Base-by-base conservation (phyloP, 164 flowering plant genomes). In the Vitis rupestris region DNA sequence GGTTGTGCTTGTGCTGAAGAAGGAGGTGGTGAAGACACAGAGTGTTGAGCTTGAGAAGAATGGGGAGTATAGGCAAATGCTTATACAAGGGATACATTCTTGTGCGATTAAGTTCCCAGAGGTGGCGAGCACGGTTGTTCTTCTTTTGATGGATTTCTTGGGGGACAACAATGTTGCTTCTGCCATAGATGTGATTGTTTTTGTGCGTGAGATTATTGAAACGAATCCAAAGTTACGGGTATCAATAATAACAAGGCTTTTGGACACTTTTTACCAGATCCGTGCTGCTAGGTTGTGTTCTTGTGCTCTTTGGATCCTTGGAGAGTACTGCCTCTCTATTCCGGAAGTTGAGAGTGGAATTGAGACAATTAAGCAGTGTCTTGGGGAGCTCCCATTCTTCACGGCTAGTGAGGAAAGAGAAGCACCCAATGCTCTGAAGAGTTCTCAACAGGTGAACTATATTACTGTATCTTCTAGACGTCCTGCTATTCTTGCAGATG, bases 21-120 rank as follows among this genome's bases (percentile, higher is more conserved):
- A 95, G 81, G 99, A 95, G 79, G 99, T 95, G 49, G 81, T 95
- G 70, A 92, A 92, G 86, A 95, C 98, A 12, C 99, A 94, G 68
- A 80, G 86, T 70, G 88, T 85, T 4, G 99, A 94, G 83, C 84
- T 79, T 64, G 99, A 92, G 87, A 94, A 91, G 88, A 93, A 88
- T 77, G 99, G 94, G 61, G 99, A 94, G 67, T 91, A 90, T 59
- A 79, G 97, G 67, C 98, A 94, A 73, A 91, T 94, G 97, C 88
- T 94, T 56, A 90, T 94, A 60, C 98, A 94, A 72, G 98, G 98
- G 17, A 94, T 94, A 8, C 96, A 94, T 83, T 75, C 94, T 4
- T 94, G 99, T 79, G 98, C 97, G 0, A 81, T 94, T 59, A 92
- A 91, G 73, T 94, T 89, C 76, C 97, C 99, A 1, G 99, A 92